Base-by-base conservation (phyloP, 1,284 basidiomycete species). In the Pascua sp. region DNA sequence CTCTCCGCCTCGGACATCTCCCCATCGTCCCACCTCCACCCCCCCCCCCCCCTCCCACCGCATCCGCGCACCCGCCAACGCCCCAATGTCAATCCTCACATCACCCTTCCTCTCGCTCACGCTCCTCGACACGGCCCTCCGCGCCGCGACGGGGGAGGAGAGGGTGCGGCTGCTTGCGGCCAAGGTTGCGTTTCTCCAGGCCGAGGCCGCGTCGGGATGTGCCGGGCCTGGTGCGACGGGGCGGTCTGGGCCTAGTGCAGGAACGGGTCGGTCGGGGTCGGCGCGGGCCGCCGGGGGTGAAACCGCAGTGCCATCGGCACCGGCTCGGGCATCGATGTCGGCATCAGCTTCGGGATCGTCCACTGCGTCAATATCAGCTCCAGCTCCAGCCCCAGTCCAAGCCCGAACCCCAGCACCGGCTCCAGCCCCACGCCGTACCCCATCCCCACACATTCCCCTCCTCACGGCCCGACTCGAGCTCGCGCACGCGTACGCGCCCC, bases 81-180 rank as follows among this genome's bases (percentile, higher is more conserved):
- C 16, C 17, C 11, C 51, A 47, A 54, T 54, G 53, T 42, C 50
- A 12, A 61, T 61, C 53, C 56, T 57, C 38, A 42, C 46, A 37
- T 57, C 55, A 3, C 62, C 59, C 15, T 55, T 56, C 46, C 59
- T 63, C 42, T 51, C 56, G 2, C 42, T 58, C 38, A 18, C 51
- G 13, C 51, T 60, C 12, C 40, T 63, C 46, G 62, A 63, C 18
- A 43, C 43, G 1, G 49, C 53, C 18, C 62, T 63, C 12, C 61
- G 67, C 4, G 24, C 24, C 24, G 24, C 24, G 4, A 7, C 3
- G 24, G 24, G 24, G 4, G 24, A 7, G 24, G 24, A 32, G 24
- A 32, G 24, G 24, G 64, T 70, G 16, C 66, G 65, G 44, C 63
- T 75, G 11, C 60, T 75, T 40, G 56, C 61, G 7, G 68, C 70